These are phyloP conservation scores for Ceratocystis colombiana DNA, from an alignment of 2,329 filamentous ascomycete species.

Conservation along the genomic window DNA sequence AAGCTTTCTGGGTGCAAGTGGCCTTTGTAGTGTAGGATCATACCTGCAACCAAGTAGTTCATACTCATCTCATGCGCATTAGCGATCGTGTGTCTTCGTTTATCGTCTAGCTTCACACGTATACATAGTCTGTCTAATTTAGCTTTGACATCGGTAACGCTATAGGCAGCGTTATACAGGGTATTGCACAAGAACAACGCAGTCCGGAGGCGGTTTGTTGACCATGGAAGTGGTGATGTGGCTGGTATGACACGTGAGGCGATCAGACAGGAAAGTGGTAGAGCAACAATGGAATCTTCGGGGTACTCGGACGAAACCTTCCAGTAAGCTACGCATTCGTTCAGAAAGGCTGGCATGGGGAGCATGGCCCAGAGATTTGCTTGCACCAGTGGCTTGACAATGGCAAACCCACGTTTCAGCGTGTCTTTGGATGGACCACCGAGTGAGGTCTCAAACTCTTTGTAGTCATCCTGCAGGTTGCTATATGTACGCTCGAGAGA, in stretches of 20 bases:
- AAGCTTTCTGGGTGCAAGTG: slow-evolving; percentile 34
- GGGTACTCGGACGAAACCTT: slow-evolving; percentile 11
- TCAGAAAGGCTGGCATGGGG: slow-evolving; percentile 24
- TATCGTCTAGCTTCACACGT: slow-evolving; percentile 27
- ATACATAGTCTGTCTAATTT: slow-evolving; percentile 12
- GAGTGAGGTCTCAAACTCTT: neutral
- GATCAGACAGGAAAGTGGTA: slow-evolving; percentile 41
- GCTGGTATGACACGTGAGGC: slow-evolving; percentile 42
- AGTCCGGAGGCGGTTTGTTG: slow-evolving; percentile 42
- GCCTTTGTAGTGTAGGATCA: slow-evolving; percentile 31
- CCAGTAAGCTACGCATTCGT: slow-evolving; percentile 26
- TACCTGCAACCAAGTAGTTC: slow-evolving; percentile 31
- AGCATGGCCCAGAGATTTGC: slow-evolving; percentile 25
- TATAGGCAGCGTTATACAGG: slow-evolving; percentile 41
- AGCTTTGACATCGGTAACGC: slow-evolving; percentile 28
- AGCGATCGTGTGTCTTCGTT: slow-evolving; percentile 20
- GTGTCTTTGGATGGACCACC: slow-evolving; percentile 25
- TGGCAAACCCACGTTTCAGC: slow-evolving; percentile 34
- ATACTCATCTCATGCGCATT: slow-evolving; percentile 35
- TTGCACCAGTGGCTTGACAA: slow-evolving; percentile 34
- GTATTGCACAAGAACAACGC: slow-evolving; percentile 44
- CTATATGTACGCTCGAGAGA: slow-evolving; percentile 18
- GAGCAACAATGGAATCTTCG: slow-evolving; percentile 30
- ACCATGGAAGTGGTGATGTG: slow-evolving; percentile 42
- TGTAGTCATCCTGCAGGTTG: slow-evolving; percentile 19